Evolutionary conservation across 2,329 filamentous ascomycete species (phyloP), one percentile per base, ranked within the genome.

Genomic region (Colletotrichum orchidophilum): DNA sequence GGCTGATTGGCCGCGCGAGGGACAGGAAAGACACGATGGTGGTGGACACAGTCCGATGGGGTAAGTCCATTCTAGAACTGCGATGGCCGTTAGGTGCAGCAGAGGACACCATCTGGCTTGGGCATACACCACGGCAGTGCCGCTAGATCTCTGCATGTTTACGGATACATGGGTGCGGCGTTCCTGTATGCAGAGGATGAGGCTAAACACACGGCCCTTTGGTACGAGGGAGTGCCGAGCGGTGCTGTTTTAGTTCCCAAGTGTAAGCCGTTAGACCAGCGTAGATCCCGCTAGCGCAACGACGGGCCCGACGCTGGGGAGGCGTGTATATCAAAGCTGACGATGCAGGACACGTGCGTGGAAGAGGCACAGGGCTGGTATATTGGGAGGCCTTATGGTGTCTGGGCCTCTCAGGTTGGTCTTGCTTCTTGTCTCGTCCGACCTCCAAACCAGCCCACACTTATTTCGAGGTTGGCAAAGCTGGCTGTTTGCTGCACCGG

Each of bases 11-110:
- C 27, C 52, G 29, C 39, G 52, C 15, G 50, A 55, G 63, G 63
- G 63, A 52, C 39, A 18, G 39, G 49, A 66, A 55, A 70, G 63
- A 66, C 33, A 57, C 26, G 54, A 53, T 53, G 29, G 13, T 29
- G 33, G 61, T 29, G 31, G 58, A 33, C 39, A 29, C 12, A 59
- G 69, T 71, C 69, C 69, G 69, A 71, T 71, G 69, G 69, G 68
- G 69, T 57, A 71, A 71, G 69, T 71, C 69, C 69, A 71, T 68
- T 71, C 27, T 71, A 68, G 64, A 63, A 71, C 49, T 69, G 33
- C 46, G 53, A 63, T 68, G 69, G 52, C 66, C 66, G 59, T 68
- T 57, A 58, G 66, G 49, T 52, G 59, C 59, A 58, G 59, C 66
- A 63, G 59, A 68, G 39, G 52, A 29, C 53, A 57, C 33, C 42